A percentile compares a stretch with the other conserved stretches of the same genome.
Evolutionary conservation across 768 basidiomycete genomes (phyloP).

Genomic region (Agrocybe chaxingu): DNA sequence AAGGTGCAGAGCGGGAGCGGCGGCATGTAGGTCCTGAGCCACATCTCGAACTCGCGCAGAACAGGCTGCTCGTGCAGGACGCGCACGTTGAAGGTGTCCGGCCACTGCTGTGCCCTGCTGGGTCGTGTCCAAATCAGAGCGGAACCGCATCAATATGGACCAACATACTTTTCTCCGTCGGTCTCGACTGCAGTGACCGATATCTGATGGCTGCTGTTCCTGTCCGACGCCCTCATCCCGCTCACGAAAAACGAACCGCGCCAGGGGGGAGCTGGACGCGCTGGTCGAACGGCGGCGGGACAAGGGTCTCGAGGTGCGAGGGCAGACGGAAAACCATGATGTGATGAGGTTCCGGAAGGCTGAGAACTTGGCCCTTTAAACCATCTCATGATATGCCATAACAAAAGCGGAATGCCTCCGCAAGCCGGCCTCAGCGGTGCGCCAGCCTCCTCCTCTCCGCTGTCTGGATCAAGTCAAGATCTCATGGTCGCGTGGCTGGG

Average conservation of each 20-base stretch:
- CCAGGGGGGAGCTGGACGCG: conserved; percentile 47
- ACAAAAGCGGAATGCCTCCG: conserved; percentile 14
- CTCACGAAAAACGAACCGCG: conserved; percentile 51
- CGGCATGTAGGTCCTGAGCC: conserved; percentile 45
- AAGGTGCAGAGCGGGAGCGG: conserved; percentile 55
- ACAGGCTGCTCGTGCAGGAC: conserved; percentile 39
- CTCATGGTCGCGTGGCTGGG: conserved; percentile 2
- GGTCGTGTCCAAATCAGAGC: conserved; percentile 27
- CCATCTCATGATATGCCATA: conserved; percentile 21
- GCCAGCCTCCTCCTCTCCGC: too few relatives aligned
- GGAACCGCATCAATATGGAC: conserved; percentile 8
- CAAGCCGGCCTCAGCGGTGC: neutral
- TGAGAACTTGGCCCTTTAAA: conserved; percentile 36
- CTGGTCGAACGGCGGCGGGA: conserved; percentile 53
- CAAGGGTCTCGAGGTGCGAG: conserved; percentile 54
- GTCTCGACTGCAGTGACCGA: conserved; percentile 65
- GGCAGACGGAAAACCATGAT: conserved; percentile 63
- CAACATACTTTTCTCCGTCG: conserved; percentile 65
- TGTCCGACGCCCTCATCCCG: conserved; percentile 45
- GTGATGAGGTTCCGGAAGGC: conserved; percentile 27
- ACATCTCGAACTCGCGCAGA: conserved; percentile 45
- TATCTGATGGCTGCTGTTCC: conserved; percentile 47
- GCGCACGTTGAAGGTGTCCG: conserved; percentile 41
- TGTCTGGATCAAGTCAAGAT: neutral
- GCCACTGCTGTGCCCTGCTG: conserved; percentile 58